phyloP scores from a whole-genome alignment of 176 grass and related monocot species.

The Secale cereale region DNA sequence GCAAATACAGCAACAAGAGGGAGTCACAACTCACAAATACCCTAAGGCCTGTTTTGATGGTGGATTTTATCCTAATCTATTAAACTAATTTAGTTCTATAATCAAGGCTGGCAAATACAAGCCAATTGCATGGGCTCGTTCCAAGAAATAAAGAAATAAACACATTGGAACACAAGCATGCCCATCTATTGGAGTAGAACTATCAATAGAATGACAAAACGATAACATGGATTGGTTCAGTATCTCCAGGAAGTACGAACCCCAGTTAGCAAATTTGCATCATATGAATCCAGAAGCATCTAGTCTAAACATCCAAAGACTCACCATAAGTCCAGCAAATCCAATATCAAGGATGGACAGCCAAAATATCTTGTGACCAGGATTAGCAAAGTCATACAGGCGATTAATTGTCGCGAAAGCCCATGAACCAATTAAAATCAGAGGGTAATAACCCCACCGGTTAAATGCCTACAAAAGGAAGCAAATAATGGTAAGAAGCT shows the following conservation, averaged over 20 bases:
- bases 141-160: neutral
- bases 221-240: neutral
- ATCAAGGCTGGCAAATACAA: neutral
- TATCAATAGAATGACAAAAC: neutral
- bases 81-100: constrained; percentile 15
- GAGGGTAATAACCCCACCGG: constrained; percentile 93
- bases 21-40: neutral
- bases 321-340: constrained; percentile 91
- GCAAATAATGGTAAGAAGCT: neutral
- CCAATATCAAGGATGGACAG: constrained; percentile 92
- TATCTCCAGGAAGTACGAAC: neutral
- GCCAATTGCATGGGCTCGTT: neutral
- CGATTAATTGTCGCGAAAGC: constrained; percentile 89
- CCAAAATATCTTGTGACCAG: constrained; percentile 84
- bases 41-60: neutral
- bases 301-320: constrained; percentile 23
- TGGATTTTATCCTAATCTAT: neutral
- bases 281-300: neutral
- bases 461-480: constrained; percentile 69
- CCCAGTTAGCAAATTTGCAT: neutral
- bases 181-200: neutral
- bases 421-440: constrained; percentile 97
- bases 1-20: constrained; percentile 6
- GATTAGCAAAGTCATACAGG: constrained; percentile 73
- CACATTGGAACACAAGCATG: neutral